A percentile compares a stretch with the other conserved stretches of the same genome.
Conservation (phyloP, 2,329 filamentous ascomycete species). For the Botrytis squamosa region DNA sequence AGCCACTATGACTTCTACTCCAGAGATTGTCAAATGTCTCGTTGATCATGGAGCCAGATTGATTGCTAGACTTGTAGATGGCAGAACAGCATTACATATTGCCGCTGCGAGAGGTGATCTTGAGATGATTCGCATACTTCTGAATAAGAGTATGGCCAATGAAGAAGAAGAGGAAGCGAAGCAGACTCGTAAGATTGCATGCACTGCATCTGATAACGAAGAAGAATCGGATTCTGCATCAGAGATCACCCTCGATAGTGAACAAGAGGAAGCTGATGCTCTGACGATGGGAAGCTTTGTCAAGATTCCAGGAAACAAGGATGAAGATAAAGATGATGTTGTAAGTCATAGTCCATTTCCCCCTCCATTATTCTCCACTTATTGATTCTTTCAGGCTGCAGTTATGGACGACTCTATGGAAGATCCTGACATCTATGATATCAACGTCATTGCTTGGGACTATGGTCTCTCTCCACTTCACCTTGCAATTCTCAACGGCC, state of each 20-base stretch:
- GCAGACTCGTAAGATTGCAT: slow-evolving; percentile 41
- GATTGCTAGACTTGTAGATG: slow-evolving; percentile 73
- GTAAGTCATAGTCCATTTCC: slow-evolving; percentile 47
- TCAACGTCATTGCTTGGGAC: slow-evolving; percentile 80
- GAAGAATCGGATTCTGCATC: slow-evolving; percentile 42
- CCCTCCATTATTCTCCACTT: slow-evolving; percentile 40
- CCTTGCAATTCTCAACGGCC: slow-evolving; percentile 72
- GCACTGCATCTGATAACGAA: slow-evolving; percentile 35
- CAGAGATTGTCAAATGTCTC: slow-evolving; percentile 68
- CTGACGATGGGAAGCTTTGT: slow-evolving; percentile 72
- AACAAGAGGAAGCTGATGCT: slow-evolving; percentile 42
- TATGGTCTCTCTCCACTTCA: slow-evolving; percentile 71
- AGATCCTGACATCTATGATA: slow-evolving; percentile 76
- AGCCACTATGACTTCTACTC: slow-evolving; percentile 65
- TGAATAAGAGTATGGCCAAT: slow-evolving; percentile 72
- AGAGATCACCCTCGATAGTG: slow-evolving; percentile 34
- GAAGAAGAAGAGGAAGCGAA: slow-evolving; percentile 65
- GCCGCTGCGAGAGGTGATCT: slow-evolving; percentile 68
- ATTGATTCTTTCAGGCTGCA: slow-evolving; percentile 41
- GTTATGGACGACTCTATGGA: slow-evolving; percentile 57
- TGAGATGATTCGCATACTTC: slow-evolving; percentile 69
- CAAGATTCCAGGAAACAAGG: slow-evolving; percentile 56
- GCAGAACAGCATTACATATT: slow-evolving; percentile 78
- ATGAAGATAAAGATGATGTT: slow-evolving; percentile 34
- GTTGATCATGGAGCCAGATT: slow-evolving; percentile 72